Evolutionary conservation across 139 green algal genomes (phyloP).

Genomic region (Nannochloris sp.): DNA sequence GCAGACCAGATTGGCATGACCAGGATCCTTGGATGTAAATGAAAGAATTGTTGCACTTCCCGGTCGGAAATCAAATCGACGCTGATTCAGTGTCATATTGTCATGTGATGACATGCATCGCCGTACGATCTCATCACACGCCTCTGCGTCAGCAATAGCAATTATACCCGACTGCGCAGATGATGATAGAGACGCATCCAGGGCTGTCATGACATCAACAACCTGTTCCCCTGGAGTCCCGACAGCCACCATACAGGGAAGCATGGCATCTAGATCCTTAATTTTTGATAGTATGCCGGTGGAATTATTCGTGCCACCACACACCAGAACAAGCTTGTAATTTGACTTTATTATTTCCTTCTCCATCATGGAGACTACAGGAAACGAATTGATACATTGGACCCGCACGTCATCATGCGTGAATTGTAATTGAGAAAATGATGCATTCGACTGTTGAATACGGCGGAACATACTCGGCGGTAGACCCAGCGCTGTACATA

Average conservation of each 20-base stretch:
- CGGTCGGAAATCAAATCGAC: no score
- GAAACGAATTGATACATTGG: not conserved
- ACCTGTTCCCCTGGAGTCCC: constrained; percentile 3
- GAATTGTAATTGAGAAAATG: constrained; percentile 75
- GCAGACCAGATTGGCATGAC: not conserved
- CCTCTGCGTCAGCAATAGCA: constrained; percentile 12
- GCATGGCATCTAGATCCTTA: not conserved
- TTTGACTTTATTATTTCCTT: constrained; percentile 3
- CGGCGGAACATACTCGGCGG: constrained; percentile 65
- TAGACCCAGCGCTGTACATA: constrained; percentile 68
- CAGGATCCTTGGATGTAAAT: no score
- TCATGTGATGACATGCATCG: not conserved
- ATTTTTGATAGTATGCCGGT: not conserved
- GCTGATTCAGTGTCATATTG: no score
- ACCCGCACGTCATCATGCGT: constrained; percentile 2
- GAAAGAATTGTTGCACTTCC: no score
- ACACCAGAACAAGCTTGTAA: constrained; percentile 5
- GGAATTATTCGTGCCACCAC: not conserved
- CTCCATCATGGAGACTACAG: not conserved
- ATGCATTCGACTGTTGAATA: constrained; percentile 65
- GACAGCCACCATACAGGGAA: constrained; percentile 2
- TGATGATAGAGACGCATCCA: constrained; percentile 14
- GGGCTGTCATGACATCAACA: constrained; percentile 5
- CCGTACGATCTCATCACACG: constrained; percentile 17
- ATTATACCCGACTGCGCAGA: constrained; percentile 1